phyloP scores from a whole-genome alignment of 768 basidiomycete species.

The Termitomyces sp. region DNA sequence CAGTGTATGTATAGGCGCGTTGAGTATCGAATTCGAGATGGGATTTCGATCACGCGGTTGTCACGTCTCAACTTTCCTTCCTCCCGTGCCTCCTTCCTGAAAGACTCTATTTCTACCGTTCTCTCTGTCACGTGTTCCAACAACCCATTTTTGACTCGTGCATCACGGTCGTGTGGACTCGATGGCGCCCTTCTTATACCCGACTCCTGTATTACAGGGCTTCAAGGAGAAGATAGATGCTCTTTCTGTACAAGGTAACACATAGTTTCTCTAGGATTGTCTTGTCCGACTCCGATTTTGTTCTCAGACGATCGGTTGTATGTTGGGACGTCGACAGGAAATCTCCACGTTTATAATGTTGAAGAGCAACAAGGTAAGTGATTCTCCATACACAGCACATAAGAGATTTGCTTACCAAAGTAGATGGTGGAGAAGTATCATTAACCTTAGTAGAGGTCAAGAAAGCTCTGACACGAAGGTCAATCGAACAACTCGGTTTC shows the following conservation, averaged over 20 bases:
- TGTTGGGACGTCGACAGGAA: constrained; percentile 54
- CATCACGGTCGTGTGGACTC: background rate
- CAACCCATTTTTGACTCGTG: background rate
- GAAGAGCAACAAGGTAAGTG: constrained; percentile 32
- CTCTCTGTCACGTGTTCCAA: background rate
- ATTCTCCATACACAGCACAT: background rate
- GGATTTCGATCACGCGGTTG: too few relatives aligned
- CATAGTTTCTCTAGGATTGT: background rate
- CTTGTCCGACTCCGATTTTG: background rate
- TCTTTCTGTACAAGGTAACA: constrained; percentile 33
- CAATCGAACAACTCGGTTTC: constrained; percentile 86
- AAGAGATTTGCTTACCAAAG: background rate
- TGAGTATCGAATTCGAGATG: too few relatives aligned
- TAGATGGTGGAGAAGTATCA: constrained; percentile 24
- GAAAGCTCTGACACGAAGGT: constrained; percentile 55
- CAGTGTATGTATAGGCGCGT: too few relatives aligned
- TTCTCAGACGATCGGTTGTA: constrained; percentile 53
- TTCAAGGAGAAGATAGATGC: constrained; percentile 44
- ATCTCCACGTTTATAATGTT: constrained; percentile 44
- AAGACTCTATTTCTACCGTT: too few relatives aligned
- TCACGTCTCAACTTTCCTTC: too few relatives aligned
- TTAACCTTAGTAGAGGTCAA: constrained; percentile 55
- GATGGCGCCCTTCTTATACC: constrained; percentile 28
- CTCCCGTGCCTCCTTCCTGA: too few relatives aligned
- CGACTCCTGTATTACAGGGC: constrained; percentile 24